Evolutionary conservation across 768 basidiomycete genomes (phyloP), one percentile per base, ranked within the genome.

Genomic region (Calocybe cyanea): DNA sequence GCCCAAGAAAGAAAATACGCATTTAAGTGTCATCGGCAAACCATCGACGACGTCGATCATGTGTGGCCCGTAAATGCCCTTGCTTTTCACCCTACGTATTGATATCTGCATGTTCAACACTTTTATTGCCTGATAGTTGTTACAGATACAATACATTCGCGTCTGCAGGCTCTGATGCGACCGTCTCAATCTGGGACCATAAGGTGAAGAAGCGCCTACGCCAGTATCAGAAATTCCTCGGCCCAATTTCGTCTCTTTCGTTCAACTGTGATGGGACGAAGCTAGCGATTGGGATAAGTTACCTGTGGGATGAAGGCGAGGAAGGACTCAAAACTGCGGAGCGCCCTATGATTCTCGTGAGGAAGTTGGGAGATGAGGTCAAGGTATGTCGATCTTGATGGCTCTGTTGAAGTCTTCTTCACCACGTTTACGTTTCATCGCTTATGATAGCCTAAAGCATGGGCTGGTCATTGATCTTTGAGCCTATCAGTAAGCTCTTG

Each of bases 151-250:
- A 92, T 63, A 97, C 95, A 0, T 96, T 99, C 56, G 92, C 92
- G 0, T 94, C 94, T 0, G 94, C 86, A 2, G 96, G 96, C 30
- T 95, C 92, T 0, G 96, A 99, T 63, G 85, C 85, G 0, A 87
- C 87, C 1, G 90, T 98, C 34, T 92, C 92, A 0, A 84, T 98
- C 48, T 99, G 96, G 96, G 96, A 98, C 61, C 92, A 94, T 65
- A 85, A 86, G 53, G 86, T 94, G 44, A 96, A 97, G 71, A 98
- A 98, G 62, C 83, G 96, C 1, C 70, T 98, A 43, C 83, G 92
- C 19, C 92, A 95, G 56, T 94, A 89, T 52, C 83, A 85, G 0
- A 89, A 89, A 59, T 92, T 83, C 66, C 65, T 74, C 3, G 74
- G 79, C 0, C 76, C 85, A 2, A 82, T 96, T n/a, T 80, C 90